Percentiles rank a stretch among this genome's conserved stretches.
Evolutionary conservation across 106 monocot species (phyloP).

Genomic region (Posidonia australis): DNA sequence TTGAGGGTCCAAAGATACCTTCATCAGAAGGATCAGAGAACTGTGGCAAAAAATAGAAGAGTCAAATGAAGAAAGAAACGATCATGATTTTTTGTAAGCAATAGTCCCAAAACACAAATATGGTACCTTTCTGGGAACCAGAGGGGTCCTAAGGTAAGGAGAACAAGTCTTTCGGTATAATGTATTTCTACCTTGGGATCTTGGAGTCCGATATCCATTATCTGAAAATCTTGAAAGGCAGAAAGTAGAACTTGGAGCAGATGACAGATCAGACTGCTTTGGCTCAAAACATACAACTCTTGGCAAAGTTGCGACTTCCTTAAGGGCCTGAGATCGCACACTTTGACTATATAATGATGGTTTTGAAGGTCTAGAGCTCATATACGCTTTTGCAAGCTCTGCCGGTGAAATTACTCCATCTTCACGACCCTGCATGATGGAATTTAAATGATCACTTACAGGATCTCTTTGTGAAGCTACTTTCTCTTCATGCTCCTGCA

Average conservation of each 20-base stretch:
- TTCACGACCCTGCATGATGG: conserved; percentile 1
- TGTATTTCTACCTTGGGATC: conserved; percentile 37
- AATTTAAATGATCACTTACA: not conserved
- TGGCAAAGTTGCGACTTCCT: conserved; percentile 6
- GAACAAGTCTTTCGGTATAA: conserved; percentile 55
- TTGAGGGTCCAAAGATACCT: conserved; percentile 3
- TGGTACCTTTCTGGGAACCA: not conserved
- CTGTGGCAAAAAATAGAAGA: not conserved
- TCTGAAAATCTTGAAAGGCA: conserved; percentile 6
- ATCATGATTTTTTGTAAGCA: no score
- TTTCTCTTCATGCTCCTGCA: no score
- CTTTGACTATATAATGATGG: not conserved
- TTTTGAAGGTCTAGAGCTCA: conserved; percentile 19
- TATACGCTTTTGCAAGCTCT: conserved; percentile 20
- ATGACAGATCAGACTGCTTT: not conserved
- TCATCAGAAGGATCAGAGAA: not conserved
- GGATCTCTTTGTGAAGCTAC: no score
- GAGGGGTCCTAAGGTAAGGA: conserved; percentile 45
- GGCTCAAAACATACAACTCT: not conserved
- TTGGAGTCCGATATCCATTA: conserved; percentile 42
- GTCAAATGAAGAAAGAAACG: not conserved
- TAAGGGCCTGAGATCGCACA: conserved; percentile 2
- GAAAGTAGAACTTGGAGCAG: not conserved
- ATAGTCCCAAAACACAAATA: no score
- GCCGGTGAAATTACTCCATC: conserved; percentile 13